Percentiles rank a stretch among this genome's conserved stretches.
Conservation (phyloP, 768 basidiomycete genomes). For the Obba rivulosa region DNA sequence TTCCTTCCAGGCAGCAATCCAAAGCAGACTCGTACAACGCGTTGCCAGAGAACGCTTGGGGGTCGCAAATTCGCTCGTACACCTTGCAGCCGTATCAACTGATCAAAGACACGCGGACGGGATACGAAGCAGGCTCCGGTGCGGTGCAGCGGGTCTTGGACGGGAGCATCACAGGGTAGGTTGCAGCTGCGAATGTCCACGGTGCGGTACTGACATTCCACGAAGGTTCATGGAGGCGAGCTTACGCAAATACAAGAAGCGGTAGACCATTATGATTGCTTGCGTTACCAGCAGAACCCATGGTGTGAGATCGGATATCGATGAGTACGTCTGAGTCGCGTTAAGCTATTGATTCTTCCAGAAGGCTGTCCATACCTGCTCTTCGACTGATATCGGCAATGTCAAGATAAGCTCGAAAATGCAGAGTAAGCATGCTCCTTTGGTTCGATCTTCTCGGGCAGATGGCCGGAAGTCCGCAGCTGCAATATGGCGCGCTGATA, state of each 20-base stretch:
- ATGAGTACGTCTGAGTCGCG: no score
- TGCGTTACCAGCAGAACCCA: no score
- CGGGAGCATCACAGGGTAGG: conserved; percentile 11
- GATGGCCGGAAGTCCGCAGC: no score
- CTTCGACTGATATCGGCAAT: no score
- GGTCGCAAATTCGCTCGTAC: conserved; percentile 14
- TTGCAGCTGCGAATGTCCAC: neutral
- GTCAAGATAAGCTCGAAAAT: no score
- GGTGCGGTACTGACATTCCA: neutral
- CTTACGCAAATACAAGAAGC: conserved; percentile 12
- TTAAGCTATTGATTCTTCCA: no score
- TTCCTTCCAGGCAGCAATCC: conserved; percentile 4
- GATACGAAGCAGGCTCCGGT: conserved; percentile 4
- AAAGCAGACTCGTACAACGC: conserved; percentile 6
- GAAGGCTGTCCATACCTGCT: no score
- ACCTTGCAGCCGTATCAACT: conserved; percentile 11
- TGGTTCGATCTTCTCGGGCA: no score
- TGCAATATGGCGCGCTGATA: no score
- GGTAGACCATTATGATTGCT: neutral
- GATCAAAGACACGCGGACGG: conserved; percentile 15
- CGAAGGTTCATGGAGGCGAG: conserved; percentile 17
- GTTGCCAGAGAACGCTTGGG: conserved; percentile 8
- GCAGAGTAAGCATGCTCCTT: no score
- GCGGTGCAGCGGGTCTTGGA: conserved; percentile 10
- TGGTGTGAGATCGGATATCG: no score